Evolutionary conservation across 306 rosid genomes (phyloP).

Genomic region (Dalbergia cultrata): DNA sequence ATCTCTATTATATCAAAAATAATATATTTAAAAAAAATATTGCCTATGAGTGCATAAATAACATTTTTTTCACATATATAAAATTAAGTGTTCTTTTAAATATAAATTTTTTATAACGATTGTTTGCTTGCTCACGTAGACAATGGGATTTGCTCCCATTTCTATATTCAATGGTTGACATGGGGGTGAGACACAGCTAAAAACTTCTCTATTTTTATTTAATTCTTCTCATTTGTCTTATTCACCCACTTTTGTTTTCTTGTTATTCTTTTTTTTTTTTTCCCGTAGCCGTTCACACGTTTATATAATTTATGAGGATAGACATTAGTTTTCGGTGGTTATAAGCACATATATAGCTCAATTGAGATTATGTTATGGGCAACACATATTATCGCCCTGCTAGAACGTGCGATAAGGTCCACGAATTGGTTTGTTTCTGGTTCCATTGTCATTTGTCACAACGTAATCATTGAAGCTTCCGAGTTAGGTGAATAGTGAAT

Average conservation of each 20-base stretch:
- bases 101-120: no score
- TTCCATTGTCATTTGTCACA: slow-evolving; percentile 24
- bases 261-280: neutral
- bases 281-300: neutral
- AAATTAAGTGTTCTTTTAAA: no score
- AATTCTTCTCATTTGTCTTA: slow-evolving; percentile 12
- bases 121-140: neutral
- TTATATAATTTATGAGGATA: neutral
- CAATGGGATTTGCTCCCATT: slow-evolving; percentile 29
- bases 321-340: slow-evolving; percentile 38
- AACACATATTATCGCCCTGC: neutral
- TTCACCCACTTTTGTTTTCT: slow-evolving; percentile 16
- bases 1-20: no score
- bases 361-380: slow-evolving; percentile 14
- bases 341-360: neutral
- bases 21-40: no score
- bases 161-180: slow-evolving; percentile 27
- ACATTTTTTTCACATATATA: no score
- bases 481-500: neutral
- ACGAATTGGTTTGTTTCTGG: slow-evolving; percentile 27
- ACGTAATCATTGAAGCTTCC: no score
- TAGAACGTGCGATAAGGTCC: slow-evolving; percentile 6
- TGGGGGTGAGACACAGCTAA: neutral
- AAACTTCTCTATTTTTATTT: slow-evolving; percentile 3
- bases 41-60: no score